Base-by-base conservation (phyloP, 257 asterid species). In the Solanum paucissectum region DNA sequence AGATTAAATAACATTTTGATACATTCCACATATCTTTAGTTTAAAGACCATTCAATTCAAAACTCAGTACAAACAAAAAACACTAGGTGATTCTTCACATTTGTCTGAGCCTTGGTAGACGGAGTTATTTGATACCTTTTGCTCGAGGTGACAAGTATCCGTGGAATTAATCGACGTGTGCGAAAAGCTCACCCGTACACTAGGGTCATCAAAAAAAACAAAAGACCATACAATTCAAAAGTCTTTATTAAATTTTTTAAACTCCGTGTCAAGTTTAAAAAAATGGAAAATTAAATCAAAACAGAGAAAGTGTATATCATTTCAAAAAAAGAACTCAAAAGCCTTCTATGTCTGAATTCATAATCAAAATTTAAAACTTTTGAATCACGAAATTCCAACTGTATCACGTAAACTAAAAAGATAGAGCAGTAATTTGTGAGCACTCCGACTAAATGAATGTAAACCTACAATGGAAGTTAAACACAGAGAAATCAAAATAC, bases 101-200 rank as follows among this genome's bases (percentile, higher is more conserved):
- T 1, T 16, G 0, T 16, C 0, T 3, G n/a, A 18, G n/a, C 62
- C 60, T 16, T 5, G 23, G 1, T 52, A 3, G 62, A 52, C 4
- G 6, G 23, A 52, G 62, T 18, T 18, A 52, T 18, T 18, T 52
- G 9, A 0, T 52, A 52, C 9, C 9, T 52, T 16, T 18, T 52
- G n/a, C 9, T 18, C 4, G 62, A 52, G 9, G n/a, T 52, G 62
- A 52, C 9, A 16, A 1, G 23, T 52, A 5, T 52, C 1, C 23
- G 0, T 52, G 23, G 2, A 52, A 52, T 6, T 2, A 52, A 18
- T 52, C 9, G 9, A 16, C 4, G 4, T 52, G 62, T 1, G 23
- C 1, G 1, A 18, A 6, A 18, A 52, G 62, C 60, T 49, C 0
- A 6, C 4, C n/a, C 4, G 3, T 0, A 52, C n/a, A 52, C 62